Evolutionary conservation across 1,139 yeast species (phyloP).

Genomic region (Pichia sp.): DNA sequence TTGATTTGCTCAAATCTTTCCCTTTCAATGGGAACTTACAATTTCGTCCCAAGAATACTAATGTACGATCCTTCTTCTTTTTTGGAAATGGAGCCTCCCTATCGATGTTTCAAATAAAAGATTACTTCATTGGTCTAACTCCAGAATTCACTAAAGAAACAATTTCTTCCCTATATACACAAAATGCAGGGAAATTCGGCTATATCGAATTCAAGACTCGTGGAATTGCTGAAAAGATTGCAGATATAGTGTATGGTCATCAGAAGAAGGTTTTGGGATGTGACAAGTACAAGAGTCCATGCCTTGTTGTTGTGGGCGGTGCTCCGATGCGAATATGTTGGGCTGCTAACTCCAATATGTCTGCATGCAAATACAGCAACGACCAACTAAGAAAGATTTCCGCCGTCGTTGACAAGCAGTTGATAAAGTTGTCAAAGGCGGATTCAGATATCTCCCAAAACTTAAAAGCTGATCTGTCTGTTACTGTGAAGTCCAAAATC

Average conservation of each 20-base stretch:
- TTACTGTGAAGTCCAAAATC: slow-evolving; percentile 2
- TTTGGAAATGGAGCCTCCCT: slow-evolving; percentile 65
- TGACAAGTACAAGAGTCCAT: slow-evolving; percentile 30
- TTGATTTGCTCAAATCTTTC: slow-evolving; percentile 47
- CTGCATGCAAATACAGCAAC: slow-evolving; percentile 39
- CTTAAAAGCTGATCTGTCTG: not conserved
- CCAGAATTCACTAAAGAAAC: slow-evolving; percentile 34
- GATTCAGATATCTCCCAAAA: not conserved
- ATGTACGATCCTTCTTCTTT: slow-evolving; percentile 55
- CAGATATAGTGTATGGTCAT: slow-evolving; percentile 32
- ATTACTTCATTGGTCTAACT: slow-evolving; percentile 37
- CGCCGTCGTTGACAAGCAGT: slow-evolving; percentile 51
- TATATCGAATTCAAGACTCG: slow-evolving; percentile 51
- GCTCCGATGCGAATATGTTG: slow-evolving; percentile 59
- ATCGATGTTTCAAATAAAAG: slow-evolving; percentile 57
- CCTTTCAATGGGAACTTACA: slow-evolving; percentile 57
- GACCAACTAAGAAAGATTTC: slow-evolving; percentile 40
- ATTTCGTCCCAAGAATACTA: slow-evolving; percentile 40
- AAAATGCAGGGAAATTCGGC: slow-evolving; percentile 64
- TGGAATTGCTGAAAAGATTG: slow-evolving; percentile 52
- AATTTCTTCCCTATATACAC: slow-evolving; percentile 43
- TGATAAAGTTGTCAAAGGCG: slow-evolving; percentile 50
- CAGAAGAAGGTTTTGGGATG: not conserved
- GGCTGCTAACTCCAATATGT: slow-evolving; percentile 55
- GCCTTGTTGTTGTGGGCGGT: slow-evolving; percentile 39